Percentiles rank a stretch among this genome's conserved stretches.
Conservation (phyloP, 129 eudicot species). For the Chrysanthemum makinoi region DNA sequence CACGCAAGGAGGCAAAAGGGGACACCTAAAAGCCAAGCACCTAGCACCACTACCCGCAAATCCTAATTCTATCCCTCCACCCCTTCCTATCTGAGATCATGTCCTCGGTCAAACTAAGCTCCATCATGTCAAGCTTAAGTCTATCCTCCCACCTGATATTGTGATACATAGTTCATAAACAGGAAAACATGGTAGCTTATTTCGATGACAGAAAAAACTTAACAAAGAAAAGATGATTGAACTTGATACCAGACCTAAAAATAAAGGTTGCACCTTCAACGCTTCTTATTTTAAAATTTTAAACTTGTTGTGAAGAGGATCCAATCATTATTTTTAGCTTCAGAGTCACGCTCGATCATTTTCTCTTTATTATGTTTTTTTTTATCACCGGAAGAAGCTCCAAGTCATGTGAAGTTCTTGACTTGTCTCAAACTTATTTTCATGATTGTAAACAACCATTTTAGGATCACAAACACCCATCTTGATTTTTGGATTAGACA, state of each 20-base stretch:
- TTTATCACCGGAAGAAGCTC: slow-evolving; percentile 73
- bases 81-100: no score
- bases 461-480: neutral
- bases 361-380: slow-evolving; percentile 53
- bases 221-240: slow-evolving; percentile 55
- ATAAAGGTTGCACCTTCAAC: slow-evolving; percentile 6
- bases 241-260: slow-evolving; percentile 53
- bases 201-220: slow-evolving; percentile 51
- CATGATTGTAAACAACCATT: slow-evolving; percentile 16
- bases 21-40: no score
- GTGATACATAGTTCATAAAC: no score
- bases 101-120: no score
- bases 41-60: no score
- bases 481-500: neutral
- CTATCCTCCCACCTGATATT: neutral
- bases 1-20: no score
- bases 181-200: slow-evolving; percentile 53
- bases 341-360: slow-evolving; percentile 48
- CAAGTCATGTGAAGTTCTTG: slow-evolving; percentile 51
- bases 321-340: slow-evolving; percentile 61
- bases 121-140: no score
- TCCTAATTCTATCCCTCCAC: no score
- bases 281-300: no score
- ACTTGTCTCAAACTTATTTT: slow-evolving; percentile 41
- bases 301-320: no score